Base-by-base conservation (phyloP, 1,139 yeast genomes). In the Hyphopichia fennica region DNA sequence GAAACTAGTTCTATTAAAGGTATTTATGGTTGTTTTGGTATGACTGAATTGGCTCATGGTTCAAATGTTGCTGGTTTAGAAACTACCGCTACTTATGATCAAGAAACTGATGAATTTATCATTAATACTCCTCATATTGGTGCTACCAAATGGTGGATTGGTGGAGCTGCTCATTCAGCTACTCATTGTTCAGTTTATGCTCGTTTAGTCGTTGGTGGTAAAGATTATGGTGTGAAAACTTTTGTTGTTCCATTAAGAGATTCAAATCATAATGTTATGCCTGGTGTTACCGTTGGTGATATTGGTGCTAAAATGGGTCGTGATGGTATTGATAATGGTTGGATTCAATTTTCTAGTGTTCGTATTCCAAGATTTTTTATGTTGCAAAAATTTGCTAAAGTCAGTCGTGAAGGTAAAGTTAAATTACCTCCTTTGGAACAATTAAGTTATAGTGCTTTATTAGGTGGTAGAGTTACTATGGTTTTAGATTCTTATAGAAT, bases 141-240 rank as follows among this genome's bases (percentile, higher is more conserved):
- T 53, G 78, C 78, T 46, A 71, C 78, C 47, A 72, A 72, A 54
- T 72, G 78, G 78, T 72, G 78, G 78, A 72, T 72, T 41, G 77
- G 78, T 41, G 77, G 77, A 52, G 77, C 78, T 44, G 77, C 77
- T 39, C 78, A 72, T 55, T 67, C 75, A n/a, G 67, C 78, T 37
- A 69, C 77, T 37, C 78, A 72, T 54, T 61, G 71, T 45, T 42
- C 69, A 19, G 70, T 63, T 40, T 72, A 72, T 53, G 77, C 77
- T 35, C 55, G 78, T 46, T 67, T 72, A 49, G 63, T 67, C 41
- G 75, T 72, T 43, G 56, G 67, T 42, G 76, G 74, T 37, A 59
- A 69, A 54, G 78, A 72, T 53, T 72, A 71, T 51, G 78, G 77
- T 49, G 76, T 72, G 47, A 72, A 72, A 60, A 70, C 76, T n/a